Evolutionary conservation across 345 rosid genomes (phyloP).

Genomic region (Melaleuca quinquenervia): DNA sequence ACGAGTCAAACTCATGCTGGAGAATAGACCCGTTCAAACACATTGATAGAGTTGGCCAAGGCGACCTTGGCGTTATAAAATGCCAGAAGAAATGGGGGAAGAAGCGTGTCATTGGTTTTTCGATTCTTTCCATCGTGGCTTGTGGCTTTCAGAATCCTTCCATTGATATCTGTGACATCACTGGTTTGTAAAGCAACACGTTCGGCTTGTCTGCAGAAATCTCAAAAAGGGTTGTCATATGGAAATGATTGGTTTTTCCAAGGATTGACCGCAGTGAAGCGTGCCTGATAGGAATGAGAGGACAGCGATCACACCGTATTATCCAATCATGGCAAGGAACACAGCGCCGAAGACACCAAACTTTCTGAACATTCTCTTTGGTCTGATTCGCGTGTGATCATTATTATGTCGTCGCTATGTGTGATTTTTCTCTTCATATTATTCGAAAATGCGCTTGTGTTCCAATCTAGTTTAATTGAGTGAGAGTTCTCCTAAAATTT

Average conservation of each 20-base stretch:
- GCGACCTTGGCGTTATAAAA: background rate
- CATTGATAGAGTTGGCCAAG: background rate
- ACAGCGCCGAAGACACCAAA: background rate
- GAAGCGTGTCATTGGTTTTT: background rate
- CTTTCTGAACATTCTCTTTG: background rate
- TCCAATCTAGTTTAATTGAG: background rate
- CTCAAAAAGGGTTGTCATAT: background rate
- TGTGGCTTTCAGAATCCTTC: accelerated
- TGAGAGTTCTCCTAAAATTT: background rate
- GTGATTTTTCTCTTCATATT: background rate
- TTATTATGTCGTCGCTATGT: background rate
- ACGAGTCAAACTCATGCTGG: background rate
- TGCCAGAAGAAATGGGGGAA: background rate
- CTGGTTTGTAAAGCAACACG: background rate
- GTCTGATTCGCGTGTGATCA: too few relatives aligned
- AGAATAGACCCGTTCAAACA: background rate
- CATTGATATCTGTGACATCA: background rate
- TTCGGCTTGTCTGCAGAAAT: background rate
- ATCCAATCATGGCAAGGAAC: background rate
- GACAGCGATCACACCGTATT: background rate
- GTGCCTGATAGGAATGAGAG: background rate
- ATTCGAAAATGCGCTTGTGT: background rate
- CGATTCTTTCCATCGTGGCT: background rate
- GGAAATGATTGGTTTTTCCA: background rate
- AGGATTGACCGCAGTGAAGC: background rate